Conservation (phyloP, 2,329 filamentous ascomycete species). For the Tympanopsis confertula region DNA sequence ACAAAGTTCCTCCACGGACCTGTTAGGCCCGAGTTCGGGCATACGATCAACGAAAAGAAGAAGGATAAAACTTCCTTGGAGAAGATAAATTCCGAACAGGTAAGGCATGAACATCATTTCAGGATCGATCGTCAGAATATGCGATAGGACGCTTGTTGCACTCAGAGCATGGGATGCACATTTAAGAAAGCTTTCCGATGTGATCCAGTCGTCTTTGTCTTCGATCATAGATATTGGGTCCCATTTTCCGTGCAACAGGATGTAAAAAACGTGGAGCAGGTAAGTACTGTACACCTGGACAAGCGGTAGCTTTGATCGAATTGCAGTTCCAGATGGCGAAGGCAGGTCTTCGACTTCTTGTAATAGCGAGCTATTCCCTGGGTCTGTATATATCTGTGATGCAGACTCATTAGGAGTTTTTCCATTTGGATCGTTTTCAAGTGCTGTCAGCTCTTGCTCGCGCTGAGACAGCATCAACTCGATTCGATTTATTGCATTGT, state of each 20-base stretch:
- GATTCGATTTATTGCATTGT: conserved; percentile 19
- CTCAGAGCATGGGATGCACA: conserved; percentile 33
- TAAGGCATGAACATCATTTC: conserved; percentile 40
- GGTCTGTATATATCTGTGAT: conserved; percentile 1
- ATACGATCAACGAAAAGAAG: conserved; percentile 35
- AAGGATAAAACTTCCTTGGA: conserved; percentile 36
- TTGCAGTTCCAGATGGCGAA: conserved; percentile 7
- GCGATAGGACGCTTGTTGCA: conserved; percentile 29
- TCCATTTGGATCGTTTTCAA: too few relatives aligned
- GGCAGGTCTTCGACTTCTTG: conserved; percentile 4
- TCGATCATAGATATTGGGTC: conserved; percentile 36
- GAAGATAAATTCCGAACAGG: conserved; percentile 36
- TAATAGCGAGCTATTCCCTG: conserved; percentile 3
- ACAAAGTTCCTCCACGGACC: conserved; percentile 32
- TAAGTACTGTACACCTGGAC: conserved; percentile 34
- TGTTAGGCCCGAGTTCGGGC: conserved; percentile 30
- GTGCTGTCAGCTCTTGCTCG: conserved; percentile 23
- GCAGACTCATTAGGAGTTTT: too few relatives aligned
- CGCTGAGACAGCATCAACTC: conserved; percentile 22
- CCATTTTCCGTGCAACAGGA: conserved; percentile 35
- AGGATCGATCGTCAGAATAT: conserved; percentile 32
- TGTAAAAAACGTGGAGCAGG: conserved; percentile 33
- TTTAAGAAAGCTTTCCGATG: conserved; percentile 28
- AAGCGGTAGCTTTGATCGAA: conserved; percentile 20
- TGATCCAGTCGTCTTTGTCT: conserved; percentile 34